These are phyloP conservation scores for Tremella yokohamensis DNA, from an alignment of 768 basidiomycete species.

Conservation along the genomic window DNA sequence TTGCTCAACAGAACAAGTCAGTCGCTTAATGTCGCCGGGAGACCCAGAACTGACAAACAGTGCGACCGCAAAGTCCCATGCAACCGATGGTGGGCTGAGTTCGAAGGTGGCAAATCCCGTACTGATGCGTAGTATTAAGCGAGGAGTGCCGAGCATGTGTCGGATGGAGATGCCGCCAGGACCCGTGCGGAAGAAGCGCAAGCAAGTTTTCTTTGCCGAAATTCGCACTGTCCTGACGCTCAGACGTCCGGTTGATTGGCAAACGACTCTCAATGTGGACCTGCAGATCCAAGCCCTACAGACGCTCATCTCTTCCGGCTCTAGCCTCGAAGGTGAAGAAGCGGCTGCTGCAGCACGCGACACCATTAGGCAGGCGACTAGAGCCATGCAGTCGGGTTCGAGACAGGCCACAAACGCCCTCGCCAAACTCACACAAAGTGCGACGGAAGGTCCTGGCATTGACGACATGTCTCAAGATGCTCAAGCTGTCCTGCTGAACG, in stretches of 20 bases:
- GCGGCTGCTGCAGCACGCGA: constrained; percentile 39
- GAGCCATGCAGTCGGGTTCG: constrained; percentile 31
- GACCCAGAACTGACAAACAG: constrained; percentile 9
- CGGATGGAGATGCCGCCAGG: constrained; percentile 40
- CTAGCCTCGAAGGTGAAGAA: constrained; percentile 34
- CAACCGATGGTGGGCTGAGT: constrained; percentile 35
- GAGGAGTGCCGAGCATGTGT: constrained; percentile 45
- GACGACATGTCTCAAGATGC: constrained; percentile 35
- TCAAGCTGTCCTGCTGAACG: constrained; percentile 36
- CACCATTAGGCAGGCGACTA: constrained; percentile 38
- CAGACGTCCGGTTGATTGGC: constrained; percentile 11
- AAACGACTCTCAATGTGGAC: constrained; percentile 33
- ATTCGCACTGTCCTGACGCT: neutral
- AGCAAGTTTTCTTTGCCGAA: constrained; percentile 19
- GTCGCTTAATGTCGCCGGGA: neutral
- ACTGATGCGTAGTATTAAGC: constrained; percentile 32
- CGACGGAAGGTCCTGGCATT: constrained; percentile 20
- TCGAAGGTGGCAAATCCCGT: neutral
- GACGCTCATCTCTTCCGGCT: constrained; percentile 38
- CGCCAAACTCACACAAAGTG: constrained; percentile 34
- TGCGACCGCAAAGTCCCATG: constrained; percentile 49
- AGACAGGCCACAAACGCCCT: constrained; percentile 38
- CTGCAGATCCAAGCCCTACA: constrained; percentile 40
- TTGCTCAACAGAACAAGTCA: constrained; percentile 39
- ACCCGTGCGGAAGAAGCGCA: constrained; percentile 33